phyloP scores from a whole-genome alignment of 768 basidiomycete genomes.

The Rhodosporidiobolus sp. region DNA sequence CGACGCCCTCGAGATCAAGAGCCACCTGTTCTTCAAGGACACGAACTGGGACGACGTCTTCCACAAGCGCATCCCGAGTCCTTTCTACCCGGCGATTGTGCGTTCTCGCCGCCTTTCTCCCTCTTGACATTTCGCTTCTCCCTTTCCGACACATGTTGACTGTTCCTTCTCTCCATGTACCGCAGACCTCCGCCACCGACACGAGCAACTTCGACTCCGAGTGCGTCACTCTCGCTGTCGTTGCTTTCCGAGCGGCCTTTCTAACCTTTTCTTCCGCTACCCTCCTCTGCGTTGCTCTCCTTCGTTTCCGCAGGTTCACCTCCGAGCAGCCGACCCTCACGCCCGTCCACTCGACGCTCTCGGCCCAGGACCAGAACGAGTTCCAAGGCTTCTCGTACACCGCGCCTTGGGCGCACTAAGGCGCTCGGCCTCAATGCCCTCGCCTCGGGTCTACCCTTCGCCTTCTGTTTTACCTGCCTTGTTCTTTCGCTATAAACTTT shows the following conservation, averaged over 20 bases:
- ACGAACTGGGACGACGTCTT: conserved; percentile 95
- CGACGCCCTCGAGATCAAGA: conserved; percentile 96
- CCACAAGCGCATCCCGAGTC: conserved; percentile 92
- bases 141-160: no score
- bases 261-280: neutral
- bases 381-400: conserved; percentile 56
- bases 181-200: conserved; percentile 46
- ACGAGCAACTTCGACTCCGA: conserved; percentile 86
- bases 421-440: no score
- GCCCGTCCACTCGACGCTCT: conserved; percentile 91
- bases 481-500: no score
- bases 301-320: conserved; percentile 61
- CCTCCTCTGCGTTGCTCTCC: neutral
- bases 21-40: conserved; percentile 97
- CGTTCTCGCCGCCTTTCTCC: conserved; percentile 46
- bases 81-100: conserved; percentile 95
- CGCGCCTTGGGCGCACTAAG: neutral
- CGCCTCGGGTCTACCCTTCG: no score
- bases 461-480: no score
- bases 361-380: conserved; percentile 83
- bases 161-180: neutral
- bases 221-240: conserved; percentile 9
- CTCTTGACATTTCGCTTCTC: conserved; percentile 39
- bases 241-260: neutral
- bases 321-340: conserved; percentile 94